A percentile compares a stretch with the other conserved stretches of the same genome.
Conservation (phyloP, 2,329 filamentous ascomycete species). For the Colletotrichum orbiculare region DNA sequence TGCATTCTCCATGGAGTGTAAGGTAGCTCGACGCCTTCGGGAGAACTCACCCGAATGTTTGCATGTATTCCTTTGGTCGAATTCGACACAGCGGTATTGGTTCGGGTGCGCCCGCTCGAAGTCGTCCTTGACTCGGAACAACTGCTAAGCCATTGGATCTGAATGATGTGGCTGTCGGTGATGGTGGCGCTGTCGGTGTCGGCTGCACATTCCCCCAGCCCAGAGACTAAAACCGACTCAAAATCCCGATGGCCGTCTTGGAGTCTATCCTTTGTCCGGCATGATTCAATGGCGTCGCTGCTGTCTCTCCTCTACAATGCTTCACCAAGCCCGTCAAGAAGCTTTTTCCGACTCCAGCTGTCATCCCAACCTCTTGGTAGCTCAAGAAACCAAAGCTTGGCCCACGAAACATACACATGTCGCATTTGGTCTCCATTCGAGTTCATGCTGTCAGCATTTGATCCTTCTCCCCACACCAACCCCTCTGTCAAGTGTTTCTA, state of each 20-base stretch:
- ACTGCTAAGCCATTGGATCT: conserved; percentile 8
- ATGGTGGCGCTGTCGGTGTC: no score
- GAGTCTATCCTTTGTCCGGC: no score
- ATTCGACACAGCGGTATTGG: not conserved
- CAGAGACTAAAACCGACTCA: not conserved
- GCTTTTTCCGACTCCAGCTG: not conserved
- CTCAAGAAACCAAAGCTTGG: not conserved
- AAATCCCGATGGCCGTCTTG: conserved; percentile 1
- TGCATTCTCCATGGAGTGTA: no score
- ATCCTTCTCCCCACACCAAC: conserved; percentile 19
- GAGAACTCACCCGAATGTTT: no score
- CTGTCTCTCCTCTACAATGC: not conserved
- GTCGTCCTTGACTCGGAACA: conserved; percentile 14
- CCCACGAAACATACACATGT: not conserved
- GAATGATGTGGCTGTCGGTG: no score
- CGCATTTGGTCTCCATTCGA: conserved; percentile 1
- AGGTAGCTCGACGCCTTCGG: no score
- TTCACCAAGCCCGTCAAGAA: not conserved
- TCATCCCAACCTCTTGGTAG: not conserved
- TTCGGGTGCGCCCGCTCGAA: conserved; percentile 8
- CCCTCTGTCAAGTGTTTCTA: conserved; percentile 7
- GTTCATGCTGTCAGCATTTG: conserved; percentile 23
- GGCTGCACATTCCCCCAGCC: not conserved
- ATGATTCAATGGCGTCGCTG: no score
- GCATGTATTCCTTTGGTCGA: conserved; percentile 3